Conservation (phyloP, 2,329 filamentous ascomycete species). For the Gaeumannomyces tritici region DNA sequence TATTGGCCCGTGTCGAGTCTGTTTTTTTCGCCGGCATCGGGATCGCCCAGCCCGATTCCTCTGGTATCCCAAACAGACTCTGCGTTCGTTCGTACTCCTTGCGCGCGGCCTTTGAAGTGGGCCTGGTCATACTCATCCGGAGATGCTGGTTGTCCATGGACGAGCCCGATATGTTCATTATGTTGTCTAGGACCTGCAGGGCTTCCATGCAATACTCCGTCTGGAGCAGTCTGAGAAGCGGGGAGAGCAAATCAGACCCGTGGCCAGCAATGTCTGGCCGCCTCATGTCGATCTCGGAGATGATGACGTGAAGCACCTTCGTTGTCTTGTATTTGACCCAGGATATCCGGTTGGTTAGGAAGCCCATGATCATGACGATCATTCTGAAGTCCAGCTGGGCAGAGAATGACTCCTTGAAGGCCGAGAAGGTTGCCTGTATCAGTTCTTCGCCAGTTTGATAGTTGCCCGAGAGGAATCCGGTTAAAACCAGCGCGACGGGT, state of each 20-base stretch:
- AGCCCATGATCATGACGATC: constrained; percentile 81
- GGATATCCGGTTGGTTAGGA: constrained; percentile 77
- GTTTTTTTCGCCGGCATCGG: constrained; percentile 88
- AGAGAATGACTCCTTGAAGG: constrained; percentile 70
- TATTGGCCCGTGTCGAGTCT: constrained; percentile 76
- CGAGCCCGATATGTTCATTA: constrained; percentile 87
- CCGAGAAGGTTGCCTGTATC: constrained; percentile 53
- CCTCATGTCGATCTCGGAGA: constrained; percentile 88
- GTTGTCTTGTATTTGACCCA: constrained; percentile 94
- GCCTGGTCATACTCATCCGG: constrained; percentile 94
- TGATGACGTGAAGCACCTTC: constrained; percentile 74
- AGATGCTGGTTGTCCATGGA: constrained; percentile 91
- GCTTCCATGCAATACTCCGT: constrained; percentile 92
- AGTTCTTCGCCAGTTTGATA: constrained; percentile 64
- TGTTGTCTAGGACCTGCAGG: constrained; percentile 82
- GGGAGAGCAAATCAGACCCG: constrained; percentile 90
- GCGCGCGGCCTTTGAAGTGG: constrained; percentile 72
- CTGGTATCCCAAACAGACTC: constrained; percentile 92
- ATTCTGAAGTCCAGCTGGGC: constrained; percentile 75
- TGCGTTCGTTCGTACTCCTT: constrained; percentile 94
- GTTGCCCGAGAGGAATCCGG: constrained; percentile 57
- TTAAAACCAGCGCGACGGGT: constrained; percentile 58
- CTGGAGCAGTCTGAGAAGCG: constrained; percentile 77
- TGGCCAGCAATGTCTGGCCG: constrained; percentile 83
- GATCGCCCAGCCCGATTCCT: constrained; percentile 92